phyloP scores from a whole-genome alignment of 306 rosid species.

The Vigna nakashimae region DNA sequence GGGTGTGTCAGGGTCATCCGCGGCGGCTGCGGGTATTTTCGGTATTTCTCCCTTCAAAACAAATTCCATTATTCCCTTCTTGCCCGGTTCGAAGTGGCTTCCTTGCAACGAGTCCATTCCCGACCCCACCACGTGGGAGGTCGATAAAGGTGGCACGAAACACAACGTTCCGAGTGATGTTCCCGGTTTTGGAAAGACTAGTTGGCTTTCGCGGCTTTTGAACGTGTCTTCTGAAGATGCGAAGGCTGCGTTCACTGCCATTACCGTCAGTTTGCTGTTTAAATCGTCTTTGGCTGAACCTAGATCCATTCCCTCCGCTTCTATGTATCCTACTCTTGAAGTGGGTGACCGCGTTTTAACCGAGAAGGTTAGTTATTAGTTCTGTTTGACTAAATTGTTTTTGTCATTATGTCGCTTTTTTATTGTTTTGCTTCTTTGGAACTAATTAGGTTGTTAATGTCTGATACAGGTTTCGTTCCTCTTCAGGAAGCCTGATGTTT shows the following conservation, averaged over 20 bases:
- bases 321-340: conserved; percentile 90
- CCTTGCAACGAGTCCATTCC: conserved; percentile 71
- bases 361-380: conserved; percentile 77
- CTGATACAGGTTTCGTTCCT: conserved; percentile 75
- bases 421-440: background rate
- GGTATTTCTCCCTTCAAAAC: conserved; percentile 74
- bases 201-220: conserved; percentile 75
- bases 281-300: conserved; percentile 91
- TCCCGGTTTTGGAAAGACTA: conserved; percentile 50
- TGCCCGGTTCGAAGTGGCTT: conserved; percentile 80
- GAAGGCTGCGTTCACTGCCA: conserved; percentile 79
- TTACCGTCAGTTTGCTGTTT: conserved; percentile 75
- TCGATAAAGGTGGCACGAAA: conserved; percentile 70
- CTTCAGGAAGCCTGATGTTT: conserved; percentile 87
- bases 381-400: background rate
- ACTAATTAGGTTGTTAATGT: conserved; percentile 38
- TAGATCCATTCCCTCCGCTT: conserved; percentile 87
- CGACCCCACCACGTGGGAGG: conserved; percentile 47
- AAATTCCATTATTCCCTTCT: conserved; percentile 65
- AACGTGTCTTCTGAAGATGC: conserved; percentile 75
- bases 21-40: conserved; percentile 53
- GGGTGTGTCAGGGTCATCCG: conserved; percentile 54
- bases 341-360: conserved; percentile 94
- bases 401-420: background rate
- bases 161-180: conserved; percentile 10